Base-by-base conservation (phyloP, 2,329 filamentous ascomycete genomes). In the Fusarium virguliforme region DNA sequence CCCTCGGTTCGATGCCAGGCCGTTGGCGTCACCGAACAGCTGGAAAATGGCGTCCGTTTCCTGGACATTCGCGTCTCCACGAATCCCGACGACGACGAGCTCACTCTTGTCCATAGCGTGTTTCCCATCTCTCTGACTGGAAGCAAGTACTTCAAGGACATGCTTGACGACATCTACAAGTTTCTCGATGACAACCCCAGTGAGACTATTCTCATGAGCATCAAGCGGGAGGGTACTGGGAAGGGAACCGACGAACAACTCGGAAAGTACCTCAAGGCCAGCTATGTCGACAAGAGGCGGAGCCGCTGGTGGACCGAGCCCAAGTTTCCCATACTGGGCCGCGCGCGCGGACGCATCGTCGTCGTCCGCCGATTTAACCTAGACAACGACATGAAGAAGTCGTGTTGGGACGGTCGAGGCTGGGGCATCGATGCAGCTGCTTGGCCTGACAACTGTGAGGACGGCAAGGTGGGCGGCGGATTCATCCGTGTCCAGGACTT, bases 1-100 rank as follows among this genome's bases (percentile, higher is more conserved):
- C 96, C 96, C 1, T 97, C 94, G 1, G 96, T 98, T 38, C 92
- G 96, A 40, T 98, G 96, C 81, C 96, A 99, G 83, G 91, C 93
- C 35, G 94, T 95, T 18, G 85, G 89, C 67, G 87, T 97, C 6
- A 85, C 86, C 54, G 89, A 91, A 59, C 96, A 99, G 81, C 89
- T 99, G 30, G 86, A 90, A 62, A 95, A 97, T 79, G 96, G 96
- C 30, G 92, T 98, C 50, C 94, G 96, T 57, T 98, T 98, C 85
- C 90, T 99, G 73, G 96, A 99, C 79, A 89, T 99, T 68, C 91
- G 96, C 57, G 92, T 98, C 61, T 85, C 83, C 37, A 85, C 83
- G 61, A 82, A 77, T 71, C 71, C 79, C 37, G 84, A 85, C 68
- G 88, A 89, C 71, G 90, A 94, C 78, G 87, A 89, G 41, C 87